phyloP scores from a whole-genome alignment of 768 basidiomycete species.

The Pulveroboletus frians region DNA sequence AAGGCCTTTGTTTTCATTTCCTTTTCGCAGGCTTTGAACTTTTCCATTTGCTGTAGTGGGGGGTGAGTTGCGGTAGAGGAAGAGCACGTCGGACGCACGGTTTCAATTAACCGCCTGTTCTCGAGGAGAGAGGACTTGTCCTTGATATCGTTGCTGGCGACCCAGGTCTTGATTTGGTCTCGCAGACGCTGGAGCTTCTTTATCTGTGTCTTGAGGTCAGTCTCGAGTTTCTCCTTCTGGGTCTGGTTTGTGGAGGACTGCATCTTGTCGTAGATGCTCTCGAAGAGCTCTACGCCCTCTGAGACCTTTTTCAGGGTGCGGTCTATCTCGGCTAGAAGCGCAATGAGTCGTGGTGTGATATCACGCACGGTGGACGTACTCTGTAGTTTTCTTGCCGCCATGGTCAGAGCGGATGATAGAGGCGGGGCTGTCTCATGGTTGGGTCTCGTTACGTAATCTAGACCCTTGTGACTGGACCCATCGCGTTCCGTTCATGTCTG shows the following conservation, averaged over 20 bases:
- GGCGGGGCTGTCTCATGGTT: neutral
- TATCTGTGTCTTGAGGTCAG: slow-evolving; percentile 95
- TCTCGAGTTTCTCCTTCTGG: slow-evolving; percentile 98
- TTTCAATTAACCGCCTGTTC: slow-evolving; percentile 94
- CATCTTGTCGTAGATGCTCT: slow-evolving; percentile 98
- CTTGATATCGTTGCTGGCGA: slow-evolving; percentile 96
- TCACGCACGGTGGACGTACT: slow-evolving; percentile 39
- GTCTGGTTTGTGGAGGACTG: slow-evolving; percentile 92
- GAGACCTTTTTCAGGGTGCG: slow-evolving; percentile 95
- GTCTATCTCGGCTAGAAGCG: slow-evolving; percentile 86
- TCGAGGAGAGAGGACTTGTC: slow-evolving; percentile 92
- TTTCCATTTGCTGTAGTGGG: slow-evolving; percentile 93
- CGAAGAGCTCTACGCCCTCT: slow-evolving; percentile 93
- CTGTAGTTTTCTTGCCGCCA: slow-evolving; percentile 91
- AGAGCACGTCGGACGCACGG: slow-evolving; percentile 50
- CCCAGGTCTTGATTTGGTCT: slow-evolving; percentile 94
- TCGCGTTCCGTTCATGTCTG: neutral
- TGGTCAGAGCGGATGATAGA: slow-evolving; percentile 30
- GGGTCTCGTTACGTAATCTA: slow-evolving; percentile 23
- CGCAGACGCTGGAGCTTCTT: slow-evolving; percentile 85
- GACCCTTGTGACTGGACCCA: neutral
- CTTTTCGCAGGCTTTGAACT: slow-evolving; percentile 99
- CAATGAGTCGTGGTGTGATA: neutral
- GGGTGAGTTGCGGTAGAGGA: neutral
- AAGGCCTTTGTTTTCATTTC: slow-evolving; percentile 99